These are phyloP conservation scores for Saturnispora quitensis DNA, from an alignment of 805 yeast species.

Conservation along the genomic window DNA sequence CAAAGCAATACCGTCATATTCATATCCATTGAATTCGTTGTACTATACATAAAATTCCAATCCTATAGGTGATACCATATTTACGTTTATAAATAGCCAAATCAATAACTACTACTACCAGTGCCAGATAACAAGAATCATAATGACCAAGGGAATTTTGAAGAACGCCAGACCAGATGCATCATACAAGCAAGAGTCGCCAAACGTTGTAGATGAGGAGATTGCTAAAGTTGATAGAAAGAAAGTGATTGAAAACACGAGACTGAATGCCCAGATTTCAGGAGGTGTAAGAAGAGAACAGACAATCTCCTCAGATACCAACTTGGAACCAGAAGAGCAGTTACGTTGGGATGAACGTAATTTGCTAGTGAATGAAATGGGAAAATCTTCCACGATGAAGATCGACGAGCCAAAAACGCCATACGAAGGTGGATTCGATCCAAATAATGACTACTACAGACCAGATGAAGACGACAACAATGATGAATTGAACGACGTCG, in stretches of 20 bases:
- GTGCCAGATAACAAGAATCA: neutral
- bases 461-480: constrained; percentile 49
- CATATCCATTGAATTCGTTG: neutral
- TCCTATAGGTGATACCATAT: too few species aligned
- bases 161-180: constrained; percentile 24
- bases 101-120: neutral
- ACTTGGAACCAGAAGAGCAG: constrained; percentile 28
- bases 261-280: constrained; percentile 48
- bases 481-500: constrained; percentile 38
- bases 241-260: constrained; percentile 73
- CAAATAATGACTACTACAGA: constrained; percentile 69
- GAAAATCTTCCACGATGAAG: constrained; percentile 63
- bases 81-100: neutral
- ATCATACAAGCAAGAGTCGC: constrained; percentile 16
- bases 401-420: constrained; percentile 96
- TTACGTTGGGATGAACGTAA: constrained; percentile 84
- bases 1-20: neutral
- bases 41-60: neutral
- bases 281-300: neutral
- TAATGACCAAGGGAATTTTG: constrained; percentile 26
- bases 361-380: constrained; percentile 62
- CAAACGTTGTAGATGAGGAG: constrained; percentile 12
- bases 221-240: constrained; percentile 35
- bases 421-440: constrained; percentile 81
- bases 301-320: neutral